Base-by-base conservation (phyloP, 352 stramenopile species). In the Globisporangium solare region DNA sequence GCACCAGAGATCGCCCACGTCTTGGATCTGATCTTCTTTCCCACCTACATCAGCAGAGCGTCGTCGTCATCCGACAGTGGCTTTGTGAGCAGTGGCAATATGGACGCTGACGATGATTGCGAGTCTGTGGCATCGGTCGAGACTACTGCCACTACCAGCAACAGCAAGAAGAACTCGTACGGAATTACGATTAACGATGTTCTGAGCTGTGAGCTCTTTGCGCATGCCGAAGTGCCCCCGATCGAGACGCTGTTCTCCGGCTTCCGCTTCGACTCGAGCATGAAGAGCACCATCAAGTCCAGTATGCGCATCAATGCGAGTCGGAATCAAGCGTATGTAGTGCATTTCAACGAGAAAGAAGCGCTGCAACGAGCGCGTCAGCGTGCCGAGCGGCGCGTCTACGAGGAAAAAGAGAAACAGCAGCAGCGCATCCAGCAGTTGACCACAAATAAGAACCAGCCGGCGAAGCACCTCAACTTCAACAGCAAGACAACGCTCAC, bases 241-340 rank as follows among this genome's bases (percentile, higher is more conserved):
- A 86, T 88, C 49, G 56, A 71, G 18, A 68, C 73, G 22, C 52
- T 86, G 22, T 90, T 88, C 47, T 65, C 76, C 14, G 77, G 74
- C 12, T 88, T 91, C 24, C 76, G 81, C 14, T 60, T 91, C 21
- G 81, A 91, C 59, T 88, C 79, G 11, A 60, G 62, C 41, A 91
- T 89, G 76, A 91, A 91, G 60, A 83, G 66, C 59, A 86, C 76
- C 1, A 81, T 91, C 49, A 75, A 75, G 21, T 61, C 73, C 56
- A 91, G 79, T 60, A 89, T 91, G 79, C 81, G 79, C 43, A 88
- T 89, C 58, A 91, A 89, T 55, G 69, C 74, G 32, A 83, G 75
- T 27, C 79, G 81, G 43, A 88, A 71, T 41, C 69, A 83, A n/a
- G 76, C 79, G 17, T 77, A 91, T 47, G 62, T 88, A 2, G 74